A percentile compares a stretch with the other conserved stretches of the same genome.
Evolutionary conservation across 2,329 filamentous ascomycete genomes (phyloP).

Genomic region (Fusarium algeriense): DNA sequence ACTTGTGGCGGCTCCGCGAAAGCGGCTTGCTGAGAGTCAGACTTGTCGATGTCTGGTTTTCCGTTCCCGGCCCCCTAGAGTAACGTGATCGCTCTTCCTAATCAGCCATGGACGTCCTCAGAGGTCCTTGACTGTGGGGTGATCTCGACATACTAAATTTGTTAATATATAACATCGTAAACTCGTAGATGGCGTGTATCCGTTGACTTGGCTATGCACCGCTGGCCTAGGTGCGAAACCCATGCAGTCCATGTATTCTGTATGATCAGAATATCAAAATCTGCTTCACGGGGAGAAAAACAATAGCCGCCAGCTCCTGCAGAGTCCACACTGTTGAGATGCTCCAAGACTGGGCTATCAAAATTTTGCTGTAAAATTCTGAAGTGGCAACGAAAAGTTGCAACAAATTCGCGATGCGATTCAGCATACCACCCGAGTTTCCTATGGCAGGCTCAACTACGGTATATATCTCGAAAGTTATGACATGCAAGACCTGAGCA

Average conservation of each 20-base stretch:
- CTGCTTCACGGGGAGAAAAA: not conserved
- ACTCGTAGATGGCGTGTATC: not conserved
- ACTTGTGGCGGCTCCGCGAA: slow-evolving; percentile 65
- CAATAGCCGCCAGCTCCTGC: not conserved
- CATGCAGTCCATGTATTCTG: not conserved
- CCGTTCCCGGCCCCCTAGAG: slow-evolving; percentile 68
- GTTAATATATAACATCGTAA: not conserved
- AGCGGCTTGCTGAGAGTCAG: slow-evolving; percentile 68
- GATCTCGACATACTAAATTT: slow-evolving; percentile 57
- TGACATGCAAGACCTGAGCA: not conserved
- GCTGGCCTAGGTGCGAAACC: not conserved
- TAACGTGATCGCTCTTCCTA: slow-evolving; percentile 62
- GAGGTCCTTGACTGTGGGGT: slow-evolving; percentile 66
- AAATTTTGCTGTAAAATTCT: not conserved
- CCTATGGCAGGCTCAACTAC: not conserved
- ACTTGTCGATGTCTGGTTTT: slow-evolving; percentile 63
- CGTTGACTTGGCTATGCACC: not conserved
- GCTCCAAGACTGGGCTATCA: not conserved
- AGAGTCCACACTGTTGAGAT: not conserved
- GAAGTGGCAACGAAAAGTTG: not conserved
- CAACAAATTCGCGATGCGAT: not conserved
- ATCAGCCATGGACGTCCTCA: slow-evolving; percentile 56
- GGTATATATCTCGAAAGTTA: not conserved
- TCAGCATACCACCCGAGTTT: not conserved
- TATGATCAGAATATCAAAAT: not conserved